Conservation (phyloP, 2,329 filamentous ascomycete genomes). For the Didymellaceae sp. region DNA sequence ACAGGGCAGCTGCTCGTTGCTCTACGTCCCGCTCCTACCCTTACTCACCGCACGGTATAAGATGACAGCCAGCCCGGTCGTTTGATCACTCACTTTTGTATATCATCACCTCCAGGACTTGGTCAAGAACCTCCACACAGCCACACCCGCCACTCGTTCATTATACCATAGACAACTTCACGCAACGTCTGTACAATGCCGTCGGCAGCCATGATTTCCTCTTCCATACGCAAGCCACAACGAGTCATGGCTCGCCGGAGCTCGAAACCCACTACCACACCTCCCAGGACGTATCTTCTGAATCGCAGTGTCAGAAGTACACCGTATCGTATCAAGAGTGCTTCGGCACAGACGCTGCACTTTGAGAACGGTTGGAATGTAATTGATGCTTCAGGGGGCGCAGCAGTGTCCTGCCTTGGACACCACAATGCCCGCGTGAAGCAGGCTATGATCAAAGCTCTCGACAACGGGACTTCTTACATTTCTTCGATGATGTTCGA, state of each 20-base stretch:
- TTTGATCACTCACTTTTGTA: not conserved
- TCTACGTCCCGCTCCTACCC: conserved; percentile 2
- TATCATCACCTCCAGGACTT: not conserved
- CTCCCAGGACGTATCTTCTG: conserved; percentile 45
- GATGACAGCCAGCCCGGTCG: not conserved
- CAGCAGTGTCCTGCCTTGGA: conserved; percentile 74
- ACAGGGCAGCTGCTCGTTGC: conserved; percentile 9
- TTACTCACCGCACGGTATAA: conserved; percentile 9
- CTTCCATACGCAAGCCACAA: conserved; percentile 14
- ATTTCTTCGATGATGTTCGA: conserved; percentile 66
- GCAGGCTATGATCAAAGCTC: conserved; percentile 65
- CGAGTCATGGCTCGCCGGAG: conserved; percentile 12
- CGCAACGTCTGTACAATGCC: not conserved
- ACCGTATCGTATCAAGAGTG: conserved; percentile 58
- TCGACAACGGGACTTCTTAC: conserved; percentile 63
- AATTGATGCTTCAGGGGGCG: conserved; percentile 75
- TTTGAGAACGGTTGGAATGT: conserved; percentile 60
- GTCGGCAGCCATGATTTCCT: conserved; percentile 10
- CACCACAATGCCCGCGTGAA: conserved; percentile 68
- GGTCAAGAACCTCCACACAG: not conserved
- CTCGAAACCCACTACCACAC: conserved; percentile 2
- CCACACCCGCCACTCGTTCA: not conserved
- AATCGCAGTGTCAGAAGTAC: conserved; percentile 58
- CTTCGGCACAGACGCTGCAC: conserved; percentile 58
- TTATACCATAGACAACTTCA: not conserved